Base-by-base conservation (phyloP, 306 rosid genomes). In the Cucurbita pepo region DNA sequence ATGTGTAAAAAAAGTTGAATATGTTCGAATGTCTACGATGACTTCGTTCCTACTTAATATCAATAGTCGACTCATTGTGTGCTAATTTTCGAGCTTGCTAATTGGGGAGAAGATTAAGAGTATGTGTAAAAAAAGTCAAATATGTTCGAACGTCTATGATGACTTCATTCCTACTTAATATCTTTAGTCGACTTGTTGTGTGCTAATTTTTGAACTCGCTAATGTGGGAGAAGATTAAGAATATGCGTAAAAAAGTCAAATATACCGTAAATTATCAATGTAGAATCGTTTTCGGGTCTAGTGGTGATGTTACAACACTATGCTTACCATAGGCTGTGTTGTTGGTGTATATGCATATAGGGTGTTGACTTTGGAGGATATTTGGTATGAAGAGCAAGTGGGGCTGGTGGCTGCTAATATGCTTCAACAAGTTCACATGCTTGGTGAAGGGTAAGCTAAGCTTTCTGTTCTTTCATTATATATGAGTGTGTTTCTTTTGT, bases 381-480 rank as follows among this genome's bases (percentile, higher is more conserved):
- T 86, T 67, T 86, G 88, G 84, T 81, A 73, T 79, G 91, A 86
- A 80, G 91, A 80, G 15, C 80, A 76, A 77, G 66, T 86, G 79
- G 83, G 78, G 81, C 53, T 80, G 48, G 81, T 79, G 76, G 82
- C 87, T 62, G 50, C 69, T 22, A 77, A 74, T 74, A 74, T 84
- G 87, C 79, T 85, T 81, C 84, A 85, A 18, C 90, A 81, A 67
- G 76, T 84, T 78, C 90, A 88, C 66, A 74, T 88, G 66, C 77
- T 88, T 53, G 95, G 96, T 48, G 89, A 92, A 86, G 97, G 97
- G 97, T 89, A 86, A 18, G 82, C 65, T 54, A 12, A 45, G 34
- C 12, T n/a, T 18, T 7, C 54, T 44, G 21, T 19, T 43, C 69
- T 56, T 45, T n/a, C 21, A 11, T 43, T 61, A 8, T 56, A 38